Conservation (phyloP, 2,329 filamentous ascomycete species). For the Verticillium dahliae region DNA sequence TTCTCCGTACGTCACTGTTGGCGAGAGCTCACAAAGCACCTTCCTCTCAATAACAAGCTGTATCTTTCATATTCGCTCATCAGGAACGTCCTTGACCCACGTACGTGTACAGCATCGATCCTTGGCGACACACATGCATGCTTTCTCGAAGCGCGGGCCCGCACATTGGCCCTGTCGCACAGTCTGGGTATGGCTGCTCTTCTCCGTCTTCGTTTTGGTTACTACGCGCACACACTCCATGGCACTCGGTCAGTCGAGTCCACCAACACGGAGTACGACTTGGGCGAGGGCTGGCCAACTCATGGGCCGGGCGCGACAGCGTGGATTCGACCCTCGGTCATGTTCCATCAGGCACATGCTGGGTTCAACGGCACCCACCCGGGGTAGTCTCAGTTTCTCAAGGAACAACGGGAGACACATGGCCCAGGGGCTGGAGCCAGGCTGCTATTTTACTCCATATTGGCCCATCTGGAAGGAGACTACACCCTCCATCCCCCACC, state of each 20-base stretch:
- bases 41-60: too few species aligned
- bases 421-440: neutral
- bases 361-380: neutral
- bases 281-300: neutral
- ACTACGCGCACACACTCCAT: neutral
- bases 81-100: neutral
- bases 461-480: neutral
- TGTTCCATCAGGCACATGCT: neutral
- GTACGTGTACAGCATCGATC: neutral
- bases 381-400: conserved; percentile 1
- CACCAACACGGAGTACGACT: neutral
- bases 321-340: neutral
- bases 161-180: neutral
- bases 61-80: neutral
- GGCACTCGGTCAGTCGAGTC: neutral
- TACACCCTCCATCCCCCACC: neutral
- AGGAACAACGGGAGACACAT: neutral
- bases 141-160: neutral
- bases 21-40: too few species aligned
- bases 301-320: neutral
- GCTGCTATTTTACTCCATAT: neutral
- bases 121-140: neutral
- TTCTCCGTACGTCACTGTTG: too few species aligned
- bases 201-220: neutral
- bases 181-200: neutral